phyloP scores from a whole-genome alignment of 495 filamentous ascomycete species.

The Hapsidospora chrysogenum region DNA sequence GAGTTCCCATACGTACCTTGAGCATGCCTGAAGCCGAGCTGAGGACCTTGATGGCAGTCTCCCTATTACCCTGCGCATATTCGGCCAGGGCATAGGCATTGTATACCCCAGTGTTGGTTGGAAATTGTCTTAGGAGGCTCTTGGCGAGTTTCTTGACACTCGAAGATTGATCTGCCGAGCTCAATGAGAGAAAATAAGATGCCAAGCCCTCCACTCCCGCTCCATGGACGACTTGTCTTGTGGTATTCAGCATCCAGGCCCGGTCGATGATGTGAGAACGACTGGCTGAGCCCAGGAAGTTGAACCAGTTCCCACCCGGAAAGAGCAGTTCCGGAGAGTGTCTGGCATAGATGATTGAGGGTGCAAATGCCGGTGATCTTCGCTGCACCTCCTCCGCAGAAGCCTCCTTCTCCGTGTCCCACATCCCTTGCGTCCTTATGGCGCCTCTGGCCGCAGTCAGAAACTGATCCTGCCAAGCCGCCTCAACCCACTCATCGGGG shows the following conservation, averaged over 20 bases:
- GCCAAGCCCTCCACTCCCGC: conserved; percentile 35
- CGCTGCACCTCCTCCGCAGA: conserved; percentile 8
- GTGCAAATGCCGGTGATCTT: conserved; percentile 17
- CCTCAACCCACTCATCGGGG: conserved; percentile 4
- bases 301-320: conserved; percentile 18
- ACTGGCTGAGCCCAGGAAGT: conserved; percentile 8
- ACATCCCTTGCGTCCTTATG: conserved; percentile 2
- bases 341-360: conserved; percentile 14
- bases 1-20: not conserved
- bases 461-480: conserved; percentile 19
- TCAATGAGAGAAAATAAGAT: conserved; percentile 57
- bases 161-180: conserved; percentile 36
- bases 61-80: conserved; percentile 24
- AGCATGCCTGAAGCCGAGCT: not conserved
- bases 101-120: conserved; percentile 52
- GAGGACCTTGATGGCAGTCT: not conserved
- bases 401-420: not conserved
- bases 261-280: conserved; percentile 9
- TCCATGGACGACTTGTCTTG: conserved; percentile 36
- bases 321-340: conserved; percentile 21
- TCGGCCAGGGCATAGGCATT: conserved; percentile 66
- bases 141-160: conserved; percentile 59
- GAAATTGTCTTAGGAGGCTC: conserved; percentile 46
- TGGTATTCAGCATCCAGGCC: conserved; percentile 31
- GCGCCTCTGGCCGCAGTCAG: conserved; percentile 7